Conservation (phyloP, 164 flowering plant genomes). For the Aristolochia californica region DNA sequence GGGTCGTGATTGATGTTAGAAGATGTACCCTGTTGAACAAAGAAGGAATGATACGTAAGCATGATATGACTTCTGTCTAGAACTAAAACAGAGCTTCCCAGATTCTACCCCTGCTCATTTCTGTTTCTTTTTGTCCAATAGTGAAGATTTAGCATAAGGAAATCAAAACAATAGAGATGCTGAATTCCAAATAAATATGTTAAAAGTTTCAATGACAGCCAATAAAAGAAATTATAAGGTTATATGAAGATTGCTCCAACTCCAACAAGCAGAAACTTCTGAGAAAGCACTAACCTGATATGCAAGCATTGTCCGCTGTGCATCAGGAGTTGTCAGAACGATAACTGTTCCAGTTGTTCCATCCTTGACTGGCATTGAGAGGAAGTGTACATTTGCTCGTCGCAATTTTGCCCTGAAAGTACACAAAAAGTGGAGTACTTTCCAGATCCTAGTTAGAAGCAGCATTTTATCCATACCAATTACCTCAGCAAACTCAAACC, state of each 20-base stretch:
- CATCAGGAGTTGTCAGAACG: conserved; percentile 98
- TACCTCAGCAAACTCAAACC: too few relatives aligned
- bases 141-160: too few relatives aligned
- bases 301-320: conserved; percentile 96
- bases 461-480: background rate
- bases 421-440: background rate
- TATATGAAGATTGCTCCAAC: background rate
- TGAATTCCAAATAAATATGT: too few relatives aligned
- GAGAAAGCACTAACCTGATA: conserved; percentile 51
- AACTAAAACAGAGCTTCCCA: background rate
- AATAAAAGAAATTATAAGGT: too few relatives aligned
- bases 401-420: conserved; percentile 53
- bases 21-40: conserved; percentile 68
- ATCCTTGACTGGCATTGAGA: conserved; percentile 73
- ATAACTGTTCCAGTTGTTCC: conserved; percentile 98
- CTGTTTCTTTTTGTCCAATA: too few relatives aligned
- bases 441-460: too few relatives aligned
- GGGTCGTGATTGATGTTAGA: conserved; percentile 59
- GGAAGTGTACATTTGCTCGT: conserved; percentile 83
- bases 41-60: background rate
- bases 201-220: too few relatives aligned
- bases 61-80: background rate
- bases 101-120: too few relatives aligned
- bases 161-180: too few relatives aligned
- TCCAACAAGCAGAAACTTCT: too few relatives aligned